Percentiles rank a stretch among this genome's conserved stretches.
Evolutionary conservation across 139 green algal species (phyloP).

Genomic region (Zygnema cylindricum): DNA sequence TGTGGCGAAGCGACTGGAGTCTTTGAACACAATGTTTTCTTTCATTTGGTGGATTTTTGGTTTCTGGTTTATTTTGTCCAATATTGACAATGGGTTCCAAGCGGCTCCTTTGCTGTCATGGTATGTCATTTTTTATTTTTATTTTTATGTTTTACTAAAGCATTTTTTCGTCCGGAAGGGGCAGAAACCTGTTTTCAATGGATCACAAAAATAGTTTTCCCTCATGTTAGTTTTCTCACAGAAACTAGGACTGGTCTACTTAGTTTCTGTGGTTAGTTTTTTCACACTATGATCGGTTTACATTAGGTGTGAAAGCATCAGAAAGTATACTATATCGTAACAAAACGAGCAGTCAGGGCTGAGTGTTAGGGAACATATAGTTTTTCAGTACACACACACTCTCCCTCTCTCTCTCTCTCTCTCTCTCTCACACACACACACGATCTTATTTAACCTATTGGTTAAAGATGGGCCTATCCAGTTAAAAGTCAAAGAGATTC

Average conservation of each 20-base stretch:
- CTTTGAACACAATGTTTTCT: slow-evolving; percentile 46
- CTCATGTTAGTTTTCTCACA: not conserved
- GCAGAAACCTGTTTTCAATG: not conserved
- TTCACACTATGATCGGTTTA: too few relatives aligned
- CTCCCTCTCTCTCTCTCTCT: too few relatives aligned
- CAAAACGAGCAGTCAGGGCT: too few relatives aligned
- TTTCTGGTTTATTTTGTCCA: slow-evolving; percentile 30
- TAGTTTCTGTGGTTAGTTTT: slow-evolving; percentile 12
- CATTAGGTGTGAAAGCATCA: too few relatives aligned
- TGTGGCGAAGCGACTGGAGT: slow-evolving; percentile 25
- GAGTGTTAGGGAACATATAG: too few relatives aligned
- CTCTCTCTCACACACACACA: too few relatives aligned
- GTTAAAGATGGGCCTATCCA: too few relatives aligned
- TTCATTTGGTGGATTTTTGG: slow-evolving; percentile 41
- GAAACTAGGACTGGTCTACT: not conserved
- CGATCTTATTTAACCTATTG: too few relatives aligned
- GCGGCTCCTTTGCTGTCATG: slow-evolving; percentile 38
- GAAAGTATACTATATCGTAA: too few relatives aligned
- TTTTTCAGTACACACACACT: too few relatives aligned
- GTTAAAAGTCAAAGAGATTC: too few relatives aligned
- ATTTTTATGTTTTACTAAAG: not conserved
- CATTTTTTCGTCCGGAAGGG: not conserved
- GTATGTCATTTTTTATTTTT: not conserved
- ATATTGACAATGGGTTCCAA: slow-evolving; percentile 13
- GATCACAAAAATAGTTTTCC: not conserved